Conservation (phyloP, 2,329 filamentous ascomycete species). For the Fonsecaea multimorphosa region DNA sequence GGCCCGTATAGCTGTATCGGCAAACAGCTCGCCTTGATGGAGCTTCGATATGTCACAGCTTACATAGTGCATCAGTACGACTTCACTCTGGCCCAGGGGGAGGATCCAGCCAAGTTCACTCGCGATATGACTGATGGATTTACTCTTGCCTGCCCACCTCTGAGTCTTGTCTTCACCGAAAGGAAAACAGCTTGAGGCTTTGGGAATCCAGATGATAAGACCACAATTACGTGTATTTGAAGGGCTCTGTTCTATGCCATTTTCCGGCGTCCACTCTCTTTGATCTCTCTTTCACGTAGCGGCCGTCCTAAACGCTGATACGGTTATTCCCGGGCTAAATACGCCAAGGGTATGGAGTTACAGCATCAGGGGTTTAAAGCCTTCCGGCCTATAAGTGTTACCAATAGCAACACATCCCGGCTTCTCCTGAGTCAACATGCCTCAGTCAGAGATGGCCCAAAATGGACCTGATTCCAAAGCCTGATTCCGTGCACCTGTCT, state of each 20-base stretch:
- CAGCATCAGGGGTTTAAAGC: neutral
- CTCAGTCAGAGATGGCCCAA: neutral
- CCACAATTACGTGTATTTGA: neutral
- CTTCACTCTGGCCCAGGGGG: neutral
- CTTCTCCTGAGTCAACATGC: neutral
- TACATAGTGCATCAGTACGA: conserved; percentile 11
- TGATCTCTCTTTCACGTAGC: neutral
- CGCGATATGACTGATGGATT: neutral
- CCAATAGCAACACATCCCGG: neutral
- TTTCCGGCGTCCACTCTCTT: neutral
- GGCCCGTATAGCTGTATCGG: conserved; percentile 41
- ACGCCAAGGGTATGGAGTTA: neutral
- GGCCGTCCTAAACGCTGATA: neutral
- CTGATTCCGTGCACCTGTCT: neutral
- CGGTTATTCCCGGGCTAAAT: neutral
- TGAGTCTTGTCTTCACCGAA: neutral
- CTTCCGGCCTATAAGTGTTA: neutral
- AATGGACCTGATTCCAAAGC: neutral
- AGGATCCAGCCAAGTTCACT: conserved; percentile 6
- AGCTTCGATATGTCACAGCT: conserved; percentile 36
- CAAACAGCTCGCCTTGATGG: conserved; percentile 41
- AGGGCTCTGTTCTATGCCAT: neutral
- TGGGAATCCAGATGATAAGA: neutral
- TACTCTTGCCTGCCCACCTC: neutral
- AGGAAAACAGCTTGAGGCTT: neutral